These are phyloP conservation scores for Solanum virginianum DNA, from an alignment of 257 asterid genomes.

Conservation along the genomic window DNA sequence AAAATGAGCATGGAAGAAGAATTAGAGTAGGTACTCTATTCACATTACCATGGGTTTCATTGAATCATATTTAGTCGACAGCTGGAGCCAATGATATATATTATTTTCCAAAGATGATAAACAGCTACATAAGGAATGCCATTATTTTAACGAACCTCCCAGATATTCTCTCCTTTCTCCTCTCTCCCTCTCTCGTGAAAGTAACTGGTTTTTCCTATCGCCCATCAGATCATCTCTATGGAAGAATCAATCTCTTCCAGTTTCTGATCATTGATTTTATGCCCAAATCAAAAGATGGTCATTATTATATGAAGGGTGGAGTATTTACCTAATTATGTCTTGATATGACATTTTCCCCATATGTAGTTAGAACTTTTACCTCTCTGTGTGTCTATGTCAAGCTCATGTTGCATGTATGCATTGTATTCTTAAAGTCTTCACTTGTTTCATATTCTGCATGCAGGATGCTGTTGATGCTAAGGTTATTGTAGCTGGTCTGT, in stretches of 20 bases:
- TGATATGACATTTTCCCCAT: neutral
- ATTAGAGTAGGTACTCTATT: neutral
- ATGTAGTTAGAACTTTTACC: neutral
- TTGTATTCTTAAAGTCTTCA: neutral
- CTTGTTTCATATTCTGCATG: neutral
- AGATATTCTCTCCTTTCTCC: neutral
- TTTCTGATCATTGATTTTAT: neutral
- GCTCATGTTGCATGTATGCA: neutral
- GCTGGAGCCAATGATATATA: neutral
- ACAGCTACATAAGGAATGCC: neutral
- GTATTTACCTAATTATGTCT: neutral
- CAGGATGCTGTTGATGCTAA: slow-evolving; percentile 82
- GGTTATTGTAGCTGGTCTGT: slow-evolving; percentile 76
- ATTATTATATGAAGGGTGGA: neutral
- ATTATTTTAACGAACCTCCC: neutral
- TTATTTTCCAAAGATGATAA: neutral
- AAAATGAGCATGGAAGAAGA: neutral
- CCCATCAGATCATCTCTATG: neutral
- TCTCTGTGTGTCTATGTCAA: neutral
- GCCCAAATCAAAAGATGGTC: neutral
- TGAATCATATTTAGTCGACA: neutral
- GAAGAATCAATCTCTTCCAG: neutral
- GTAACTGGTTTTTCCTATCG: neutral
- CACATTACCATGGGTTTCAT: neutral
- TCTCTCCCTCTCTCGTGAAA: neutral